A percentile compares a stretch with the other conserved stretches of the same genome.
Conservation (phyloP, 257 asterid species). For the Solanum infundibuliforme region DNA sequence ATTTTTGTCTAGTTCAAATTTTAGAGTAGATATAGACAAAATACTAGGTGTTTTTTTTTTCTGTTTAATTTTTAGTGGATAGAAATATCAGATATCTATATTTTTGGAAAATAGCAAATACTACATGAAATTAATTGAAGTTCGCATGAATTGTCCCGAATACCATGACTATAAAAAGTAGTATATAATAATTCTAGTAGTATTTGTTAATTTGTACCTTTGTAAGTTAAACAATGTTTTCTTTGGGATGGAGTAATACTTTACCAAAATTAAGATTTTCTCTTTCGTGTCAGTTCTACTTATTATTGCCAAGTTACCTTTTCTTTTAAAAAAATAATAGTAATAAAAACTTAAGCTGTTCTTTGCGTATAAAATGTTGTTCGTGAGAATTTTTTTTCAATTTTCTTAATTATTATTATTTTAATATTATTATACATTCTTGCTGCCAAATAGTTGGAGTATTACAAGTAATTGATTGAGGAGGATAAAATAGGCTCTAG, state of each 20-base stretch:
- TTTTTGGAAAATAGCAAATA: too few relatives aligned
- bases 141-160: accelerated
- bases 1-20: neutral
- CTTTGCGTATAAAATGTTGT: neutral
- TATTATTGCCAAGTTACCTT: neutral
- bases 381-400: too few relatives aligned
- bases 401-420: too few relatives aligned
- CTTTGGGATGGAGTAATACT: neutral
- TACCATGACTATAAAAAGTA: neutral
- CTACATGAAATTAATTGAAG: neutral
- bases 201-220: neutral
- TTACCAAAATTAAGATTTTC: neutral
- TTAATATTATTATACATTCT: too few relatives aligned
- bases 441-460: neutral
- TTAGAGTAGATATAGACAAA: neutral
- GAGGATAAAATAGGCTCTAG: neutral
- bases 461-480: neutral
- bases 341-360: neutral
- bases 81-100: too few relatives aligned
- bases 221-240: neutral
- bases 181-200: neutral
- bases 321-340: accelerated
- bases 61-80: too few relatives aligned
- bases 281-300: neutral
- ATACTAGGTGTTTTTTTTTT: too few relatives aligned